Percentiles rank a stretch among this genome's conserved stretches.
phyloP scores from a whole-genome alignment of 2,329 filamentous ascomycete species.

The Fusarium tjaetaba region DNA sequence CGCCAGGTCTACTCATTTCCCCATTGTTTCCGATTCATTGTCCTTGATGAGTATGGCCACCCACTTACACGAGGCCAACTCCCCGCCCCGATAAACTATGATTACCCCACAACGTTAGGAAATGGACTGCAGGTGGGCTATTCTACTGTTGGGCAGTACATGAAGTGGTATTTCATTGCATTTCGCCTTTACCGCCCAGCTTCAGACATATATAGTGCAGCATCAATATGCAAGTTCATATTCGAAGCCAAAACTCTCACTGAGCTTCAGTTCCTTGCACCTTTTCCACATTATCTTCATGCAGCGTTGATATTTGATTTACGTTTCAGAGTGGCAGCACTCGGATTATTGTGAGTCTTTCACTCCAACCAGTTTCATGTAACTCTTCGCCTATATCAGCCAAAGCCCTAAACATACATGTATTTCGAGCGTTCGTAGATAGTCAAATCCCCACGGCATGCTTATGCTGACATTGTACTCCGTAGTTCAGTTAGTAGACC shows the following conservation, averaged over 20 bases:
- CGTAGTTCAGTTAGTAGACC: neutral
- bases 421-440: neutral
- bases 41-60: neutral
- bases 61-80: constrained; percentile 11
- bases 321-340: neutral
- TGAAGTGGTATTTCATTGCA: neutral
- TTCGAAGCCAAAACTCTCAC: neutral
- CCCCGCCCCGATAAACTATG: constrained; percentile 10
- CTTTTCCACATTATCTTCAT: neutral
- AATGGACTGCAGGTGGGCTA: neutral
- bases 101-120: constrained; percentile 22
- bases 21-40: neutral
- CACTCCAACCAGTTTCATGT: too few species aligned
- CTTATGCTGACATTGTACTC: neutral
- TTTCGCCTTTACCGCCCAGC: neutral
- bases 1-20: neutral
- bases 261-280: neutral
- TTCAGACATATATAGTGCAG: neutral
- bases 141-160: neutral
- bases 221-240: neutral
- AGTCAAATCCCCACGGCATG: neutral
- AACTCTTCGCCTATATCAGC: neutral
- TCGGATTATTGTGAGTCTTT: neutral
- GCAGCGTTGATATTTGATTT: neutral
- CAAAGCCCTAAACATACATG: neutral